These are phyloP conservation scores for Cinnamomum micranthum DNA, from an alignment of 164 flowering plant species.

Conservation along the genomic window DNA sequence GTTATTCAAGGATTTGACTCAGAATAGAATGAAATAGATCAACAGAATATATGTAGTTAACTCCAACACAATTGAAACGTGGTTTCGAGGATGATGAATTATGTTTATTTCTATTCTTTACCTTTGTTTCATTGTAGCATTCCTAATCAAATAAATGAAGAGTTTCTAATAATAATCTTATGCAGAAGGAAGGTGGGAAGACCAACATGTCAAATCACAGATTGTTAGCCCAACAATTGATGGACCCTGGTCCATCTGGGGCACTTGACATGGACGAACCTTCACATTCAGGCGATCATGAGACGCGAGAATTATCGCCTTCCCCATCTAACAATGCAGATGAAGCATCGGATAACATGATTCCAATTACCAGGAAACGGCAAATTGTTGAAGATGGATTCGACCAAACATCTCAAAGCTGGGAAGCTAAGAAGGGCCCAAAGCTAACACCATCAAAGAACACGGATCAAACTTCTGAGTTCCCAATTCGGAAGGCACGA, in stretches of 20 bases:
- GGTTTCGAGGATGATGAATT: too few relatives aligned
- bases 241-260: constrained; percentile 39
- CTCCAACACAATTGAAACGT: too few relatives aligned
- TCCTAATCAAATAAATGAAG: too few relatives aligned
- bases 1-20: too few relatives aligned
- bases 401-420: constrained; percentile 18
- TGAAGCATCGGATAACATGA: constrained; percentile 10
- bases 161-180: not conserved
- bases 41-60: too few relatives aligned
- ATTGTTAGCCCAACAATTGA: constrained; percentile 31
- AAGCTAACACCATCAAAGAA: constrained; percentile 4
- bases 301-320: constrained; percentile 17
- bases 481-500: constrained; percentile 43
- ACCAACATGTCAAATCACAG: constrained; percentile 19
- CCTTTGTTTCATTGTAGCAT: too few relatives aligned
- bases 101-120: too few relatives aligned
- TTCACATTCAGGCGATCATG: constrained; percentile 17
- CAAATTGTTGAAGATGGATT: constrained; percentile 10
- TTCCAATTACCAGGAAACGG: constrained; percentile 9
- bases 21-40: too few relatives aligned
- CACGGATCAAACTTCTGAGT: constrained; percentile 25
- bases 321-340: constrained; percentile 17
- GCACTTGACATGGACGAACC: constrained; percentile 24
- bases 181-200: constrained; percentile 9
- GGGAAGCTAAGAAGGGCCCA: constrained; percentile 26